phyloP scores from a whole-genome alignment of 2,329 filamentous ascomycete species.

The Xylariales sp. region DNA sequence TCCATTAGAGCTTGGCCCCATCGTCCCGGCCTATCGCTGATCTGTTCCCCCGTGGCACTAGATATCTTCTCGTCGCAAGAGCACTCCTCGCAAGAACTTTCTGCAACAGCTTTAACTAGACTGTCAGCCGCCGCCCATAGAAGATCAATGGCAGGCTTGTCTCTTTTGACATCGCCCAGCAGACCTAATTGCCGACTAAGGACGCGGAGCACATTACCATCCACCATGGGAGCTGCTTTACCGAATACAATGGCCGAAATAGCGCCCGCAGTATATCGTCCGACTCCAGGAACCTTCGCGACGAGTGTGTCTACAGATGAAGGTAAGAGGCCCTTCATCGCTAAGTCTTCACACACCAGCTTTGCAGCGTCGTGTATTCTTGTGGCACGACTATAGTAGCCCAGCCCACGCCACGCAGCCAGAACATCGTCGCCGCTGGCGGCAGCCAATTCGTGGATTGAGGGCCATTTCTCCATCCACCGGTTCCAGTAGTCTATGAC shows the following conservation, averaged over 20 bases:
- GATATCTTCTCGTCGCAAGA: constrained; percentile 37
- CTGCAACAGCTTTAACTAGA: constrained; percentile 64
- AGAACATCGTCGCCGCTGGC: constrained; percentile 68
- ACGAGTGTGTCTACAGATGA: constrained; percentile 58
- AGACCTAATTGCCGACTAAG: constrained; percentile 70
- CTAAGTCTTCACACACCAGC: constrained; percentile 58
- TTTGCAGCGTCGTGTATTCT: constrained; percentile 68
- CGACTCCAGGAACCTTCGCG: constrained; percentile 67
- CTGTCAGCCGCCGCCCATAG: constrained; percentile 69
- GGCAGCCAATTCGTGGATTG: constrained; percentile 65
- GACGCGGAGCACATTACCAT: constrained; percentile 72
- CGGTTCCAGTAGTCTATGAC: constrained; percentile 72
- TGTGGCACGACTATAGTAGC: constrained; percentile 73
- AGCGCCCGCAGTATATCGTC: constrained; percentile 71
- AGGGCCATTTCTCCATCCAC: constrained; percentile 72
- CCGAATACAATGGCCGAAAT: constrained; percentile 73
- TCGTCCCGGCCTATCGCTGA: constrained; percentile 65
- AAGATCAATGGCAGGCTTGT: constrained; percentile 63
- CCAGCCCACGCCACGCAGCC: constrained; percentile 69
- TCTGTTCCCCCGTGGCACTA: constrained; percentile 26
- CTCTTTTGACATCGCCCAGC: constrained; percentile 66
- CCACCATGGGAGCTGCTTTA: constrained; percentile 68
- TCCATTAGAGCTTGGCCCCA: constrained; percentile 77
- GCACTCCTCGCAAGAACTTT: constrained; percentile 50
- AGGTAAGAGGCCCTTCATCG: constrained; percentile 62